A percentile compares a stretch with the other conserved stretches of the same genome.
These are phyloP conservation scores for Allantophomopsis cytisporea DNA, from an alignment of 2,329 filamentous ascomycete genomes.

Conservation along the genomic window DNA sequence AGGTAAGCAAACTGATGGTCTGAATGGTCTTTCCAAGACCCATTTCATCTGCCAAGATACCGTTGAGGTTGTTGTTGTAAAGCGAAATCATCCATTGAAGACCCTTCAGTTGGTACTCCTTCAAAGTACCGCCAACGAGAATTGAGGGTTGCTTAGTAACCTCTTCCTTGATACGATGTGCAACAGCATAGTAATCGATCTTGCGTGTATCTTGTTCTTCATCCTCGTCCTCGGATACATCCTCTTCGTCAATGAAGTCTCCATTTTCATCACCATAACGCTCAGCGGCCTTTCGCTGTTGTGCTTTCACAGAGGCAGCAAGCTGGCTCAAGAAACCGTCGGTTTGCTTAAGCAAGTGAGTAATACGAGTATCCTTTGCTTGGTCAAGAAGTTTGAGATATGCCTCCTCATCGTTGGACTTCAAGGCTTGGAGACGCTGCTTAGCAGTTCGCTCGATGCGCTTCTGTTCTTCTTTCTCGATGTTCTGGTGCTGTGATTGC, in stretches of 20 bases:
- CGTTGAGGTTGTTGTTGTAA: conserved; percentile 99
- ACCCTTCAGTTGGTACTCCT: conserved; percentile 98
- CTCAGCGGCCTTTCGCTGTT: conserved; percentile 74
- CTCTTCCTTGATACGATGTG: conserved; percentile 89
- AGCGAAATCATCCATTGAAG: conserved; percentile 99
- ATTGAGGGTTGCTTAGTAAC: conserved; percentile 72
- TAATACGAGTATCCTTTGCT: conserved; percentile 98
- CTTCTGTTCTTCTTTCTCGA: conserved; percentile 99
- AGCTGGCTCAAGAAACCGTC: conserved; percentile 96
- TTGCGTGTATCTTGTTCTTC: conserved; percentile 59
- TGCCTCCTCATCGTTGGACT: conserved; percentile 97
- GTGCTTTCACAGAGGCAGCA: conserved; percentile 83
- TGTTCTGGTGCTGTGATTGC: conserved; percentile 81
- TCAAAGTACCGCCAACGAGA: conserved; percentile 81
- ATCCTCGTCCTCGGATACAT: conserved; percentile 58
- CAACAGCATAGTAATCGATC: conserved; percentile 98
- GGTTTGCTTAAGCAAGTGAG: conserved; percentile 89
- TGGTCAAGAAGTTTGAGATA: conserved; percentile 97
- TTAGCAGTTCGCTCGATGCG: conserved; percentile 95
- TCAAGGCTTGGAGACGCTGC: conserved; percentile 96
- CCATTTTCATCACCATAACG: conserved; percentile 55
- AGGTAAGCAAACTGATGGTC: conserved; percentile 93
- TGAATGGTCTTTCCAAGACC: conserved; percentile 99
- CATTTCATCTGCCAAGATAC: conserved; percentile 98
- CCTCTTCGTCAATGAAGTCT: conserved; percentile 35